Conservation (phyloP, 176 grass and related monocot genomes). For the Musa schizocarpa region DNA sequence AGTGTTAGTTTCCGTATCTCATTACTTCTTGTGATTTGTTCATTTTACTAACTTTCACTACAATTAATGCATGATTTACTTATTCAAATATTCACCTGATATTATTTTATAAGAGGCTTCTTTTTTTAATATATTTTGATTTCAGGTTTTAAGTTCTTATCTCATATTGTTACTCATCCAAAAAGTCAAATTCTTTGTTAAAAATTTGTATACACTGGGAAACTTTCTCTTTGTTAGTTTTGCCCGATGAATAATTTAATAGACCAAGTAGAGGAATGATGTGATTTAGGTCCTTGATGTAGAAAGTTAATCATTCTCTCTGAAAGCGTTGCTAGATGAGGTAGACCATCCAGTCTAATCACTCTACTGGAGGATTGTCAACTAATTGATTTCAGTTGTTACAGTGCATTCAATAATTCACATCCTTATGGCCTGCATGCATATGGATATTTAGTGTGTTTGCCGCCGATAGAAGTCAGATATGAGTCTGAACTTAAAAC, state of each 20-base stretch:
- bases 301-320: not conserved
- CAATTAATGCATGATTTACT: not conserved
- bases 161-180: not conserved
- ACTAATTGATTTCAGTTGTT: no score
- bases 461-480: no score
- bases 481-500: no score
- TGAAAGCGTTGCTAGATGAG: not conserved
- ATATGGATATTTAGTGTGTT: no score
- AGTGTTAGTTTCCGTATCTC: constrained; percentile 39
- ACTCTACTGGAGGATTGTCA: not conserved
- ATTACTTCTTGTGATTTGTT: not conserved
- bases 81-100: not conserved
- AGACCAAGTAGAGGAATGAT: not conserved
- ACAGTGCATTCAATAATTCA: no score
- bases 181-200: not conserved
- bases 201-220: not conserved
- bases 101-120: not conserved
- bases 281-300: not conserved
- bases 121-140: not conserved
- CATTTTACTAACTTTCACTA: constrained; percentile 16
- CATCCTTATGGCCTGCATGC: no score
- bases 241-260: no score
- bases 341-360: not conserved
- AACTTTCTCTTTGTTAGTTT: no score
- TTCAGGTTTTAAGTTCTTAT: no score